Evolutionary conservation across 2,329 filamentous ascomycete species (phyloP), one percentile per base, ranked within the genome.

Genomic region (Claviceps citrina): DNA sequence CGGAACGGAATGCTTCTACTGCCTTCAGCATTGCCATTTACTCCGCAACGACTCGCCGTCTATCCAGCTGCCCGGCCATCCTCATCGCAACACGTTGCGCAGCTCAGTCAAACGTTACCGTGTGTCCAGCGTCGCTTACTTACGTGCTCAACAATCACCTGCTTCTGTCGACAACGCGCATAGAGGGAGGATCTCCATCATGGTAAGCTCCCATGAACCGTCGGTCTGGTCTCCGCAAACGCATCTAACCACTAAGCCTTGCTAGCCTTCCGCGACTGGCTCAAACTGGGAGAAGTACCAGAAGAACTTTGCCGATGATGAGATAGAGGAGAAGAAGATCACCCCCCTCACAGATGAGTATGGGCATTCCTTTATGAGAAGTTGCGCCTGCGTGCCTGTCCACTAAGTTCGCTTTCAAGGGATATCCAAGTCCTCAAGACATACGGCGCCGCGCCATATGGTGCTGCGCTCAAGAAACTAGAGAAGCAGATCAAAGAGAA

Each of bases 401-500:
- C 40, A 46, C 56, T 60, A 48, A 58, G 24, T 25, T 19, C n/a
- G 18, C 15, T 30, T 45, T 49, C 46, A 47, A 96, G 89, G 70
- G 91, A 98, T 69, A 98, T 98, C 55, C 87, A 95, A 68, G 91
- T 98, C 50, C 77, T 98, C 53, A 98, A 96, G 71, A 98, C 91
- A 46, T 98, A 98, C 64, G 93, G 93, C 54, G 87, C 89, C 27
- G 91, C 91, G 43, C 91, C 91, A 25, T 98, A 98, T 57, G 89
- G 85, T 50, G 81, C 84, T 36, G 81, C 85, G 44, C 70, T 98
- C 57, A 95, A 94, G 75, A 93, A 91, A 67, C 81, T 98, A 47
- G 91, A 98, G 67, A 93, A 96, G 64, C 84, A 95, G 66, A 96
- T 98, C 71, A 98, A 96, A 64, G 91, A 98, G 62, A 93, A 93